phyloP scores from a whole-genome alignment of 345 rosid genomes.

The Rubroshorea leprosula region DNA sequence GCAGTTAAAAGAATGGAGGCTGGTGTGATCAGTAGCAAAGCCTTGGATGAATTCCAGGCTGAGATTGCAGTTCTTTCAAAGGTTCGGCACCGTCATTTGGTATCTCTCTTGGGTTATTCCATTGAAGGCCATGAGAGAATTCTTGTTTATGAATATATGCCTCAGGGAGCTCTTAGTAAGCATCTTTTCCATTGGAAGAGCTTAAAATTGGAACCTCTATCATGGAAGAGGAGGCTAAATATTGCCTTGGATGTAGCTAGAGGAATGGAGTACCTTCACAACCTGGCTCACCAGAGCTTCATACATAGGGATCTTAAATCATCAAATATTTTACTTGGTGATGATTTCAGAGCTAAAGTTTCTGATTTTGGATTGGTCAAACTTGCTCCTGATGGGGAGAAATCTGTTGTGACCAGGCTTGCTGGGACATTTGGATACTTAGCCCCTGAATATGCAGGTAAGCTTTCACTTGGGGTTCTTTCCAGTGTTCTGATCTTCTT shows the following conservation, averaged over 20 bases:
- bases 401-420: slow-evolving; percentile 60
- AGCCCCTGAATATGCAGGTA: slow-evolving; percentile 89
- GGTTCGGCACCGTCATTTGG: slow-evolving; percentile 72
- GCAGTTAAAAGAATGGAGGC: slow-evolving; percentile 83
- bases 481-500: slow-evolving; percentile 11
- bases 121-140: slow-evolving; percentile 60
- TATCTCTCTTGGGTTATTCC: slow-evolving; percentile 64
- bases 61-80: slow-evolving; percentile 77
- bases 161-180: slow-evolving; percentile 71
- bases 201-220: slow-evolving; percentile 55
- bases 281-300: slow-evolving; percentile 62
- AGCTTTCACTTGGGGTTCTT: slow-evolving; percentile 12
- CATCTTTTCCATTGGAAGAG: slow-evolving; percentile 77
- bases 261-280: slow-evolving; percentile 78
- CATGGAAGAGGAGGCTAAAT: slow-evolving; percentile 63
- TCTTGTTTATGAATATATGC: slow-evolving; percentile 73
- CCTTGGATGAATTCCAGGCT: slow-evolving; percentile 57
- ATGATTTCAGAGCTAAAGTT: slow-evolving; percentile 67
- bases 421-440: slow-evolving; percentile 82
- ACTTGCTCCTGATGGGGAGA: slow-evolving; percentile 71
- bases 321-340: slow-evolving; percentile 66
- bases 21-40: slow-evolving; percentile 53
- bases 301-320: slow-evolving; percentile 79
- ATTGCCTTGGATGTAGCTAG: slow-evolving; percentile 77
- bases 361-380: slow-evolving; percentile 79